Conservation (phyloP, 768 basidiomycete genomes). For the Vararia minispora region DNA sequence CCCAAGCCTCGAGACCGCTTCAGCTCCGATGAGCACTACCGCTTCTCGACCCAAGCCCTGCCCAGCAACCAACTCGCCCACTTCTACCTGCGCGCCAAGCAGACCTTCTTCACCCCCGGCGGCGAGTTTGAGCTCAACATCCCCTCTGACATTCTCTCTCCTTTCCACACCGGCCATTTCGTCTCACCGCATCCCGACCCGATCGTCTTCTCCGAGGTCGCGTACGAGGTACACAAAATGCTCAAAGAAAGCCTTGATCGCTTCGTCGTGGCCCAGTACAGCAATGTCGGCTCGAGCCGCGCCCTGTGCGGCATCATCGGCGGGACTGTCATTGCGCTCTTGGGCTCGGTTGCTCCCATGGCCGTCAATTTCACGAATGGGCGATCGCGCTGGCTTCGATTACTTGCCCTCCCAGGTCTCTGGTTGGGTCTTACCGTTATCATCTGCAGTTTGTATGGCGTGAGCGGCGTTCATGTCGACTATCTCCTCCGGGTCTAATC, state of each 20-base stretch:
- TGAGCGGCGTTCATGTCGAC: constrained; percentile 20
- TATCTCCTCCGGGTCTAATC: not conserved
- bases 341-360: constrained; percentile 27
- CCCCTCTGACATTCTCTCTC: constrained; percentile 49
- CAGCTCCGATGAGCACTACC: constrained; percentile 7
- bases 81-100: constrained; percentile 71
- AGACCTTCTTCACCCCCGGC: constrained; percentile 69
- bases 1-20: constrained; percentile 2
- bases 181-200: constrained; percentile 51
- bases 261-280: constrained; percentile 59
- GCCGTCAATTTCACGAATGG: constrained; percentile 34
- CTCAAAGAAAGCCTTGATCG: constrained; percentile 53
- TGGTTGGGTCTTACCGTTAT: constrained; percentile 60
- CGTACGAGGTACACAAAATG: constrained; percentile 43
- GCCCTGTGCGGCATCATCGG: constrained; percentile 61
- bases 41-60: constrained; percentile 13
- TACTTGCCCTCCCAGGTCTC: constrained; percentile 52
- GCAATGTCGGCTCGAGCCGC: constrained; percentile 59
- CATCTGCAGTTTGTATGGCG: constrained; percentile 54
- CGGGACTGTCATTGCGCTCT: constrained; percentile 37
- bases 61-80: constrained; percentile 38
- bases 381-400: constrained; percentile 43
- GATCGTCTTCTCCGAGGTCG: constrained; percentile 47
- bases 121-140: constrained; percentile 65
- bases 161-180: constrained; percentile 33